Conservation (phyloP, 2,329 filamentous ascomycete species). For the Sphaceloma murrayae region DNA sequence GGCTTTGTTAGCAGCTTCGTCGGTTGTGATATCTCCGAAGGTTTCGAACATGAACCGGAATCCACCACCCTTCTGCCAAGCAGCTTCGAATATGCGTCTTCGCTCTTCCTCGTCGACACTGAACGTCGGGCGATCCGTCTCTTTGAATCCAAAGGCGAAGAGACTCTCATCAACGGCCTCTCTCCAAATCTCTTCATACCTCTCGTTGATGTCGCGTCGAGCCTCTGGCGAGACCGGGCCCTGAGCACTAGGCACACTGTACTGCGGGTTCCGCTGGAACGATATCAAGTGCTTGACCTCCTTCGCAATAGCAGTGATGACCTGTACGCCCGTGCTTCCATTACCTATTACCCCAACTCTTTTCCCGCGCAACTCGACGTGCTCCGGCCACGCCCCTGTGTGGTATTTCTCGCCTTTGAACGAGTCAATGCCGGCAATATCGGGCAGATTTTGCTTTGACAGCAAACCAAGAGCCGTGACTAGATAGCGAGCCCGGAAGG, state of each 20-base stretch:
- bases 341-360: conserved; percentile 55
- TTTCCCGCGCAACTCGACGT: conserved; percentile 48
- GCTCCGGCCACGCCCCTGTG: conserved; percentile 46
- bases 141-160: conserved; percentile 51
- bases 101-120: conserved; percentile 35
- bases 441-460: conserved; percentile 26
- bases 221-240: conserved; percentile 40
- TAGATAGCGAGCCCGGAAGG: conserved; percentile 29
- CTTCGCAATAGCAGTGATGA: conserved; percentile 51
- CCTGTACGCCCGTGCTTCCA: conserved; percentile 55
- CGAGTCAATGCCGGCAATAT: conserved; percentile 25
- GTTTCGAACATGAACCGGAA: conserved; percentile 47
- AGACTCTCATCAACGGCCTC: conserved; percentile 45
- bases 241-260: conserved; percentile 53
- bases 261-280: conserved; percentile 59
- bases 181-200: conserved; percentile 41
- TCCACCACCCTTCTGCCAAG: conserved; percentile 38
- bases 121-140: conserved; percentile 44
- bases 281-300: conserved; percentile 47
- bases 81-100: conserved; percentile 34
- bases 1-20: conserved; percentile 42
- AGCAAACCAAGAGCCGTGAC: conserved; percentile 35
- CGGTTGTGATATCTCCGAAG: conserved; percentile 45
- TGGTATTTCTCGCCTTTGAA: conserved; percentile 28
- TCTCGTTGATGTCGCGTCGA: conserved; percentile 38